A percentile compares a stretch with the other conserved stretches of the same genome.
These are phyloP conservation scores for Melanopsichium pennsylvanicum DNA, from an alignment of 1,284 basidiomycete genomes.

Conservation along the genomic window DNA sequence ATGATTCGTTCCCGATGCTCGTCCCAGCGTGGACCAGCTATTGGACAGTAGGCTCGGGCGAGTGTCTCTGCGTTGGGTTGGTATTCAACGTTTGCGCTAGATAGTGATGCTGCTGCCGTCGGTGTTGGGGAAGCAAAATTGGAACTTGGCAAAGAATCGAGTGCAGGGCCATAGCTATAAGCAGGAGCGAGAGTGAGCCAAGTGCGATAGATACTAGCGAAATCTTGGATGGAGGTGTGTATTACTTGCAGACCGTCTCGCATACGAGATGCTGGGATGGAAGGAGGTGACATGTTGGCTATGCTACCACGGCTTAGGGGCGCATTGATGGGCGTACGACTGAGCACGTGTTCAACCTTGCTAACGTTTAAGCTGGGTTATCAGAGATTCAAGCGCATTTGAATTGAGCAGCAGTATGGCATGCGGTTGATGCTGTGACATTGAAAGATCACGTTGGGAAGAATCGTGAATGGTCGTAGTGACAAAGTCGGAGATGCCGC, in stretches of 20 bases:
- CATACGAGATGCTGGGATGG: conserved; percentile 32
- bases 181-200: conserved; percentile 35
- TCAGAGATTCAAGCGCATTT: too few species aligned
- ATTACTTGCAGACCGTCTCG: conserved; percentile 28
- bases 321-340: too few species aligned
- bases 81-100: neutral
- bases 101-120: neutral
- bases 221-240: conserved; percentile 26
- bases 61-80: conserved; percentile 21
- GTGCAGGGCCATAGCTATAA: conserved; percentile 34
- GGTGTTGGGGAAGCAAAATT: neutral
- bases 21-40: conserved; percentile 35
- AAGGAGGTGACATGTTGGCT: conserved; percentile 15
- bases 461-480: too few species aligned
- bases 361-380: too few species aligned
- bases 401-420: too few species aligned
- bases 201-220: conserved; percentile 19
- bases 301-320: too few species aligned
- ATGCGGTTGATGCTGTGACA: too few species aligned
- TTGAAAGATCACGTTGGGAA: too few species aligned
- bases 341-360: too few species aligned
- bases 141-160: neutral
- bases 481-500: too few species aligned
- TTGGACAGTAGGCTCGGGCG: conserved; percentile 29
- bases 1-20: conserved; percentile 28